Evolutionary conservation across 805 yeast genomes (phyloP), one percentile per base, ranked within the genome.

Genomic region (Huiozyma sinensis): DNA sequence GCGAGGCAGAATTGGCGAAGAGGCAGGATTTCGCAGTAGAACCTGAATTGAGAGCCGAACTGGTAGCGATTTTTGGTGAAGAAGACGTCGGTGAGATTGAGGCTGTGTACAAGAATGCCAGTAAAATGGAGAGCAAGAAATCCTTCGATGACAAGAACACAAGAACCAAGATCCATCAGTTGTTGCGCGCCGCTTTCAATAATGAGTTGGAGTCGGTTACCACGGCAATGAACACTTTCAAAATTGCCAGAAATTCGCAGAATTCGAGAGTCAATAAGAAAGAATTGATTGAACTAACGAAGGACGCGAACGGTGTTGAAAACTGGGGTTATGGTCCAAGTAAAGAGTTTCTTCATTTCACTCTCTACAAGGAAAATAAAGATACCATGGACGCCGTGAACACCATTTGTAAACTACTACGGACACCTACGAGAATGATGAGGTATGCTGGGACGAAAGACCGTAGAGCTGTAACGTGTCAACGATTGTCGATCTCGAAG

Each of bases 341-440:
- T 45, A 79, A 80, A 51, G 73, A 76, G 38, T 85, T 66, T 61
- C 65, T 89, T 38, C 89, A 83, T 55, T 82, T 89, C 56, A 77
- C 83, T 9, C 67, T 92, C 28, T 88, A 85, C 68, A 92, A 92
- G 61, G 97, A 92, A 59, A 92, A 92, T 66, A 84, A 89, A 60
- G 99, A 92, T 53, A 89, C 99, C 1, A 86, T 92, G 96, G 97
- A 92, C 65, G 92, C 86, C 10, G 92, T 92, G 1, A 73, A 79
- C 13, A 64, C 83, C 28, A 66, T 92, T 40, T 69, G 89, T 40
- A 82, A 82, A 57, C 74, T 85, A 48, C 68, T 92, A 50, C 75
- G 87, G 49, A 66, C 83, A 17, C 90, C 89, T n/a, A 69, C 81
- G 5, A 82, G 80, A 50, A 59, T 69, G 36, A 71, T 92, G 33